Conservation (phyloP, 208 protist species). For the Trypanosoma conorhini region DNA sequence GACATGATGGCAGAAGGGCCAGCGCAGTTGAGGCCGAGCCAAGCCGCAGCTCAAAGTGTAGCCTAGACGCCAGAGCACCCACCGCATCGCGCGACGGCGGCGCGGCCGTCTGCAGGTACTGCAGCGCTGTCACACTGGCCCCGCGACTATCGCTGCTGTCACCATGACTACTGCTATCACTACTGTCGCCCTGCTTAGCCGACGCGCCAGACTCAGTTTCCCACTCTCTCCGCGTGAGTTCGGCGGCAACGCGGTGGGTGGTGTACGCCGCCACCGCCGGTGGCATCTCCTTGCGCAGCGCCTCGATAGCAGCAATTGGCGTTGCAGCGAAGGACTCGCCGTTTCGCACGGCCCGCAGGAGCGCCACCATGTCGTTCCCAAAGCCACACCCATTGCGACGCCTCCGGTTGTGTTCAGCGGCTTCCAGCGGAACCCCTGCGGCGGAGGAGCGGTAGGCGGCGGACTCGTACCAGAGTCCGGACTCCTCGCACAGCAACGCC, state of each 20-base stretch:
- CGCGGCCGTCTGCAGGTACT: neutral
- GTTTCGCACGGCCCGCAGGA: constrained; percentile 6
- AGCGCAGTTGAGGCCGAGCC: constrained; percentile 42
- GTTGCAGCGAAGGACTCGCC: neutral
- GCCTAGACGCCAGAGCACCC: neutral
- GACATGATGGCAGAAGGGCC: constrained; percentile 41
- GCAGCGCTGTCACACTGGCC: neutral
- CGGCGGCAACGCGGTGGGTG: constrained; percentile 4
- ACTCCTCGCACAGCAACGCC: constrained; percentile 14
- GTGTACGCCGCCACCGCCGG: constrained; percentile 13
- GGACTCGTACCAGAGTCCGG: constrained; percentile 23
- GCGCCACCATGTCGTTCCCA: constrained; percentile 1
- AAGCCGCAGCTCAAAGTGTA: constrained; percentile 27
- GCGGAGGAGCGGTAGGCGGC: constrained; percentile 18
- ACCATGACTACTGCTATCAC: neutral
- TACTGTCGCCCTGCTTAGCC: neutral
- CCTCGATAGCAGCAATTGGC: constrained; percentile 2
- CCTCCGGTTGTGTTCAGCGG: neutral
- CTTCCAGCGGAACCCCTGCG: neutral
- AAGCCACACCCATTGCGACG: neutral
- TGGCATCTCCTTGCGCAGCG: constrained; percentile 12
- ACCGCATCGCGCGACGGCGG: neutral
- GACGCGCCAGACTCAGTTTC: neutral
- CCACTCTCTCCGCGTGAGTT: constrained; percentile 13
- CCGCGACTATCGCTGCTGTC: neutral